Conservation (phyloP, 129 eudicot species). For the Lonicera japonica region DNA sequence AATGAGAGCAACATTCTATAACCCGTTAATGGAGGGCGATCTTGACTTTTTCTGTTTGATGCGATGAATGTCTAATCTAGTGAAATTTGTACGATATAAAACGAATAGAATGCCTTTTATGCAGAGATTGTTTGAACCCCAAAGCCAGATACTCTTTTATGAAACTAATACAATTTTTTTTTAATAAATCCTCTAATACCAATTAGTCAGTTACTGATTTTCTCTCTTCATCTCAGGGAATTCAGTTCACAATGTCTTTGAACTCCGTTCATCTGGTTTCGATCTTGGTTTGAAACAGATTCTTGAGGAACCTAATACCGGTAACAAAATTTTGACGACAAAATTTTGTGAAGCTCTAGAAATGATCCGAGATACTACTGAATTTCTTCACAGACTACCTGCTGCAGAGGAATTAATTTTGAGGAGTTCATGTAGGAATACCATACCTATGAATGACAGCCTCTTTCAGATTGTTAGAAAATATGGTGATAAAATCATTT, state of each 20-base stretch:
- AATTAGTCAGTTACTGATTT: background rate
- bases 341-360: conserved; percentile 52
- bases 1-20: no score
- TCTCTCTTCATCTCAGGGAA: conserved; percentile 32
- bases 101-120: background rate
- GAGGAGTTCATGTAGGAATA: conserved; percentile 16
- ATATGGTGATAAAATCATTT: conserved; percentile 62
- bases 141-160: no score
- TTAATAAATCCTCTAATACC: no score
- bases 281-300: conserved; percentile 63
- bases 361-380: conserved; percentile 47
- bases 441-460: conserved; percentile 34
- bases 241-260: conserved; percentile 13
- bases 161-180: no score
- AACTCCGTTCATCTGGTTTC: conserved; percentile 22
- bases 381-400: conserved; percentile 23
- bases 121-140: no score
- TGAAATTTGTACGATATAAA: background rate
- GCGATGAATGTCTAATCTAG: no score
- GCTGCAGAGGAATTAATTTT: conserved; percentile 18
- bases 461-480: conserved; percentile 52
- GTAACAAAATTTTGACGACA: conserved; percentile 37
- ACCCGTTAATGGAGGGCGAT: no score
- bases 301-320: conserved; percentile 39
- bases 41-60: no score